Evolutionary conservation across 768 basidiomycete species (phyloP).

Genomic region (Mycena venus): DNA sequence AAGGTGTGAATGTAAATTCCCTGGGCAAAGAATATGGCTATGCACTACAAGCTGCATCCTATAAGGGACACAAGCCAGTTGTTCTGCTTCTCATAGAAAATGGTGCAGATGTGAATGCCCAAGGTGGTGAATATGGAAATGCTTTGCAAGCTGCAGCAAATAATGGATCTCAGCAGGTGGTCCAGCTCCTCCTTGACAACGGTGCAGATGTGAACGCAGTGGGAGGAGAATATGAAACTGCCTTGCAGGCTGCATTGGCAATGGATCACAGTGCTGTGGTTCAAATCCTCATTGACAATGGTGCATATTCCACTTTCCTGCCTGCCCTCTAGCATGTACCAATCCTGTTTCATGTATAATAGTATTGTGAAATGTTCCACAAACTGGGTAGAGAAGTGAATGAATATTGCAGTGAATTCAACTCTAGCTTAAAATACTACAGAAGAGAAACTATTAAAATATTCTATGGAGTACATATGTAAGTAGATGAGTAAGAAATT

Average conservation of each 20-base stretch:
- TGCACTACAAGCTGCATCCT: neutral
- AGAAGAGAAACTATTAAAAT: no score
- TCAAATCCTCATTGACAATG: neutral
- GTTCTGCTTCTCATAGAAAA: neutral
- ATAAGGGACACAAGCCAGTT: neutral
- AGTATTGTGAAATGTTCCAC: no score
- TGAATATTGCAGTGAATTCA: no score
- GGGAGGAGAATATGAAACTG: no score
- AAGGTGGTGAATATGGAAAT: no score
- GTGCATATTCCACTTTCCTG: neutral
- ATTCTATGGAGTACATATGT: no score
- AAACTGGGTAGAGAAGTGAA: no score
- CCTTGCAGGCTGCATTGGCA: neutral
- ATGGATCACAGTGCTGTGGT: neutral
- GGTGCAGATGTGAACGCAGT: neutral
- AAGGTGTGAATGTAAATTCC: neutral
- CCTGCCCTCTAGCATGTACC: neutral
- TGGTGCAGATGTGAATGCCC: neutral
- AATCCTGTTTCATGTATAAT: neutral
- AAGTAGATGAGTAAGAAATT: no score
- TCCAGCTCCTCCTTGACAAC: neutral
- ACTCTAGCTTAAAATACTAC: no score
- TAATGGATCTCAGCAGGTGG: neutral
- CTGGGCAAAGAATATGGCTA: neutral
- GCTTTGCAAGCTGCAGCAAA: neutral